A percentile compares a stretch with the other conserved stretches of the same genome.
phyloP scores from a whole-genome alignment of 1,284 basidiomycete species.

The Cutaneotrichosporon cutaneum region DNA sequence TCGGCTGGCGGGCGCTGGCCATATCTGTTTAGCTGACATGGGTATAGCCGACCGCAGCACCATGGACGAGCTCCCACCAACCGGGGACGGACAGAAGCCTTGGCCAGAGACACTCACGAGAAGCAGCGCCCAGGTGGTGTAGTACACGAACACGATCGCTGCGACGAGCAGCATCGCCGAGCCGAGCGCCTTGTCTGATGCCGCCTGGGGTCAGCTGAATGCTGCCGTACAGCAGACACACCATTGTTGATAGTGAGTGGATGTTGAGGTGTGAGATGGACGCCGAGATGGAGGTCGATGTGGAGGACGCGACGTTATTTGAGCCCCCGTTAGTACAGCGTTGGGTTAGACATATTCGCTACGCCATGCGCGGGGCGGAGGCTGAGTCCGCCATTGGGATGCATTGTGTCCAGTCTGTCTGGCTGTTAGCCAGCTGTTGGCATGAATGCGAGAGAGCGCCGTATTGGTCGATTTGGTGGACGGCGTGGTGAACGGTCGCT shows the following conservation, averaged over 20 bases:
- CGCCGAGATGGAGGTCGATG: not conserved
- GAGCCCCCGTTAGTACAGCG: not conserved
- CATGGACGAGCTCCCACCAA: too few species aligned
- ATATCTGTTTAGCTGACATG: too few species aligned
- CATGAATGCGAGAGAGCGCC: too few species aligned
- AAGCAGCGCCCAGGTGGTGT: conserved; percentile 84
- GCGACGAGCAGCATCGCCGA: conserved; percentile 75
- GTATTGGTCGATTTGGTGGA: too few species aligned
- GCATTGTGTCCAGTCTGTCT: too few species aligned
- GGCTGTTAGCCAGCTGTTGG: too few species aligned
- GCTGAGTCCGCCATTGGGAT: too few species aligned
- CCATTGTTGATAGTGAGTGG: not conserved
- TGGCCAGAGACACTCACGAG: conserved; percentile 60
- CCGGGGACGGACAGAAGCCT: not conserved
- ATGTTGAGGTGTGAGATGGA: not conserved
- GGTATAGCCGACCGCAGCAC: too few species aligned
- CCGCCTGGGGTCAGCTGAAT: conserved; percentile 60
- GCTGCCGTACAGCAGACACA: not conserved
- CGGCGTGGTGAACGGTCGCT: too few species aligned
- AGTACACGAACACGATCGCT: conserved; percentile 76
- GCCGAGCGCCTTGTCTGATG: conserved; percentile 78
- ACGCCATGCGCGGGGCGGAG: too few species aligned
- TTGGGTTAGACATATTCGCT: too few species aligned
- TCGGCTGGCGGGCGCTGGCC: too few species aligned
- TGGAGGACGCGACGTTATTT: conserved; percentile 2